Percentiles rank a stretch among this genome's conserved stretches.
Evolutionary conservation across 345 rosid species (phyloP).

Genomic region (Microcos paniculata): DNA sequence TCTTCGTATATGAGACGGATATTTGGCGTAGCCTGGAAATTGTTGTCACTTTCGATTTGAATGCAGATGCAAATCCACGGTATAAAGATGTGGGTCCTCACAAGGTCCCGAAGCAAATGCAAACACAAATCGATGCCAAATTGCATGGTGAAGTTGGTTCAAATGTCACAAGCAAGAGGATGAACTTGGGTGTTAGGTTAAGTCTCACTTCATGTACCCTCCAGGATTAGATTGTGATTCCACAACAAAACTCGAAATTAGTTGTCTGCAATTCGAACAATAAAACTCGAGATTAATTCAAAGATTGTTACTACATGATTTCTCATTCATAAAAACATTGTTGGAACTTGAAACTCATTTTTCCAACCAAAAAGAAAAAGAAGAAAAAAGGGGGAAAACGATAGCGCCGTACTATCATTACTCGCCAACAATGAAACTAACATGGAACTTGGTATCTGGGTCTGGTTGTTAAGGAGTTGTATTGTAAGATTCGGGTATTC

Average conservation of each 20-base stretch:
- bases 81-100: conserved; percentile 1
- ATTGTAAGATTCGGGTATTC: not conserved
- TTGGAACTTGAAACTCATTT: too few relatives aligned
- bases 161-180: not conserved
- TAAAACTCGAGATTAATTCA: not conserved
- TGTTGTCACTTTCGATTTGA: not conserved
- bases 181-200: not conserved
- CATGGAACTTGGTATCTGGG: not conserved
- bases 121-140: not conserved
- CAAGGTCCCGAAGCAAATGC: not conserved
- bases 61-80: not conserved
- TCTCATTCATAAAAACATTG: too few relatives aligned
- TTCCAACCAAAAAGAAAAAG: too few relatives aligned
- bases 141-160: not conserved
- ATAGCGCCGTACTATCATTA: not conserved
- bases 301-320: too few relatives aligned
- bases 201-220: conserved; percentile 1
- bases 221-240: not conserved
- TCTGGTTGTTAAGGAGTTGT: not conserved
- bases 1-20: not conserved
- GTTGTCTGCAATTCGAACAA: too few relatives aligned
- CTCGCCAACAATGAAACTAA: not conserved
- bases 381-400: too few relatives aligned
- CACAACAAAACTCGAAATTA: not conserved
- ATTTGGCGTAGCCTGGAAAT: conserved; percentile 2